Base-by-base conservation (phyloP, 169 alveolate genomes). In the Eimeria falciformis region DNA sequence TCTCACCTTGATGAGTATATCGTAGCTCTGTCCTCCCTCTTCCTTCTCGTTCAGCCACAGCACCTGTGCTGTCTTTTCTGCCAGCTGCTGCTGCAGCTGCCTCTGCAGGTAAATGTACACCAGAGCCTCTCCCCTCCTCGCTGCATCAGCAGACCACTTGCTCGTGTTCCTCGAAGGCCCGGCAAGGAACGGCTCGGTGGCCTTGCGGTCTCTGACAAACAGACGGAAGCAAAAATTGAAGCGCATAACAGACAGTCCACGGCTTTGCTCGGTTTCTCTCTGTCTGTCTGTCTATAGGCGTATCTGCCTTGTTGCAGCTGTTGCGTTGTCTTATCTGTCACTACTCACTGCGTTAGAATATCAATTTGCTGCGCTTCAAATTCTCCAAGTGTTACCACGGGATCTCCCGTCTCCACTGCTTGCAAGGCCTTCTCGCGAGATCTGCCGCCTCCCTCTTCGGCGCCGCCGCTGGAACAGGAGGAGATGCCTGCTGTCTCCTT, bases 21-120 rank as follows among this genome's bases (percentile, higher is more conserved):
- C 93, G 62, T 89, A 89, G 43, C 87, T 69, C 75, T 40, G 75
- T 18, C 93, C 93, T 43, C 83, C 27, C 62, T 89, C 93, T 7
- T 89, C 75, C 47, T 75, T 75, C 43, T 56, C 89, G 62, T 89
- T 89, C 47, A 89, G 66, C 93, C 93, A 89, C 47, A 25, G 58
- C 9, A 89, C 77, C 55, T 50, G 50, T 21, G 68, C 79, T 3
- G 82, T 45, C 82, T 55, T 65, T 3, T 40, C 91, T 25, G 56
- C 45, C 50, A 43, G 23, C 82, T 56, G 82, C 53, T 56, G 82
- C 81, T 65, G 82, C 82, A 45, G 81, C 82, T 62, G 79, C 82
- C 81, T 50, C 66, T 37, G 79, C 68, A 62, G 82, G 53, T 83
- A 45, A 79, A 12, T 3, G 58, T 81, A 56, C 56, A 81, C 90